Conservation (phyloP, 176 grass and related monocot genomes). For the Saccharum spontaneum region DNA sequence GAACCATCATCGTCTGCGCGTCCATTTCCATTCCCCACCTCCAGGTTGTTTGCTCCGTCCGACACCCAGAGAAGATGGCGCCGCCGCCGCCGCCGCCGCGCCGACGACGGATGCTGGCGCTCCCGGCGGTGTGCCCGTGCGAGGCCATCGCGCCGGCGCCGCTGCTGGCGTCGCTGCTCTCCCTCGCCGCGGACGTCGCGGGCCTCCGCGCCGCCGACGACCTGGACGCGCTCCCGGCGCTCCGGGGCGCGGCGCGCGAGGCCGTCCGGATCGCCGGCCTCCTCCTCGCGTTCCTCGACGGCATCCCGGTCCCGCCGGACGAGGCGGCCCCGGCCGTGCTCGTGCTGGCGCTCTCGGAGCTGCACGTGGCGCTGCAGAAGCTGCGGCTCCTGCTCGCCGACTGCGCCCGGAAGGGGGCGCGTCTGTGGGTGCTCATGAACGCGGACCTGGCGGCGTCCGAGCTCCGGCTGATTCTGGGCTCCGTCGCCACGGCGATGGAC, state of each 20-base stretch:
- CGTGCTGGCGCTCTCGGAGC: conserved; percentile 69
- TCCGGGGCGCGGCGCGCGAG: conserved; percentile 39
- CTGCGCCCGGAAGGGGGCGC: conserved; percentile 40
- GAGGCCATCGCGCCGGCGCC: conserved; percentile 46
- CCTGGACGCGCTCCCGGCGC: conserved; percentile 34
- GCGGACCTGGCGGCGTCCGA: conserved; percentile 54
- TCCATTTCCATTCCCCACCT: neutral
- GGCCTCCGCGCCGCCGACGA: neutral
- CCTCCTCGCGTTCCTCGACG: conserved; percentile 57
- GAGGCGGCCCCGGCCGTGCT: neutral
- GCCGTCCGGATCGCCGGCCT: conserved; percentile 60
- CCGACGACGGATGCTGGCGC: conserved; percentile 40
- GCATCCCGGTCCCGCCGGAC: neutral
- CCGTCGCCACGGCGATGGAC: conserved; percentile 64
- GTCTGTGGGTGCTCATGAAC: conserved; percentile 75
- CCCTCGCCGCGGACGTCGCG: conserved; percentile 41
- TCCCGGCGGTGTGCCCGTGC: conserved; percentile 68
- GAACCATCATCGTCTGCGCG: neutral
- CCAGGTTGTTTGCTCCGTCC: neutral
- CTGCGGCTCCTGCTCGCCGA: conserved; percentile 56
- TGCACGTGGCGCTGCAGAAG: conserved; percentile 86
- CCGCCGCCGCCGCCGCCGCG: neutral
- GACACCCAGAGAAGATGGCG: neutral
- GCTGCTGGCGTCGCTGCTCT: conserved; percentile 47
- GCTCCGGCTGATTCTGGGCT: conserved; percentile 55